Percentiles rank a stretch among this genome's conserved stretches.
These are phyloP conservation scores for Crithidia brevicula DNA, from an alignment of 208 protist genomes.

Conservation along the genomic window DNA sequence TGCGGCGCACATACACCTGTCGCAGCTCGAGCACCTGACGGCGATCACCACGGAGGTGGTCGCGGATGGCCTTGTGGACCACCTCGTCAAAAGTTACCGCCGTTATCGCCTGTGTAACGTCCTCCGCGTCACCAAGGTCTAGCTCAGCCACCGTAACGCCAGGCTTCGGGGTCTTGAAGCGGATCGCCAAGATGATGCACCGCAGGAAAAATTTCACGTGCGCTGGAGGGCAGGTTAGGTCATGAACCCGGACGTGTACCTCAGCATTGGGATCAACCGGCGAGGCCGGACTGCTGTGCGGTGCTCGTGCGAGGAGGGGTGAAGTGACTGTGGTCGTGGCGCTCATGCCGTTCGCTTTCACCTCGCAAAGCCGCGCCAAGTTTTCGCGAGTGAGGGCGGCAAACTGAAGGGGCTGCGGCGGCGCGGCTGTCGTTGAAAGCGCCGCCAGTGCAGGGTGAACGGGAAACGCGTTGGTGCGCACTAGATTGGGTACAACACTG, in stretches of 20 bases:
- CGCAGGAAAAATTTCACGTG: constrained; percentile 67
- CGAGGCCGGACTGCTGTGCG: background rate
- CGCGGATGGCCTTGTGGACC: constrained; percentile 68
- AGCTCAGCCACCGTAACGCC: constrained; percentile 65
- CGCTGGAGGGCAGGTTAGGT: constrained; percentile 65
- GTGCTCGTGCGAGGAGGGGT: background rate
- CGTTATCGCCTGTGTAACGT: constrained; percentile 67
- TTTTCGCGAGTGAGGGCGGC: constrained; percentile 36
- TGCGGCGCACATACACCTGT: constrained; percentile 67
- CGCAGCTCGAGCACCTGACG: constrained; percentile 80
- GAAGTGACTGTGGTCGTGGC: background rate
- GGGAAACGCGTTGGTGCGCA: background rate
- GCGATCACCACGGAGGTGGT: constrained; percentile 67
- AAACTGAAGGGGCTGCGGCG: constrained; percentile 6
- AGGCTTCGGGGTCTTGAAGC: constrained; percentile 67
- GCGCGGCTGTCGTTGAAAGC: background rate
- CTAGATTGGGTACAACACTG: background rate
- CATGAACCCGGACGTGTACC: constrained; percentile 41
- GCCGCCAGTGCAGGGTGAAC: background rate
- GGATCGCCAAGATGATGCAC: constrained; percentile 67
- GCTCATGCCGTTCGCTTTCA: background rate
- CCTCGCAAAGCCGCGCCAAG: constrained; percentile 25
- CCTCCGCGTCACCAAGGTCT: constrained; percentile 76
- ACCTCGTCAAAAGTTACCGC: constrained; percentile 77
- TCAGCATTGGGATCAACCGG: constrained; percentile 9